Evolutionary conservation across 148 eudicot genomes (phyloP), one percentile per base, ranked within the genome.

Genomic region (Linanthus parryae): DNA sequence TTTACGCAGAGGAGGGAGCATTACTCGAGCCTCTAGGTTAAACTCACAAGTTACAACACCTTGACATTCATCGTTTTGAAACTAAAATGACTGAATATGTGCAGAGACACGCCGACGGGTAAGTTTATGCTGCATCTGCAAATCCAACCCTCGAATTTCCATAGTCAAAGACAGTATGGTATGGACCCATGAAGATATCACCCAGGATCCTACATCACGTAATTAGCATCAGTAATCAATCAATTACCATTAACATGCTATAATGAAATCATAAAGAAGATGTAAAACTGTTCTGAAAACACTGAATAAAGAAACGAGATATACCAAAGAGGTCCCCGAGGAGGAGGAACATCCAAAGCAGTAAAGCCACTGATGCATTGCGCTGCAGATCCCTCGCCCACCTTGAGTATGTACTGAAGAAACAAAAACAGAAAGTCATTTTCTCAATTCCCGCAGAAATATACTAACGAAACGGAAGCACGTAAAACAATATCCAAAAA

Each of bases 241-340:
- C 12, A 61, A 27, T 16, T 2, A 7, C 8, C 36, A 4, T 27
- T n/a, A 48, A 16, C 35, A 28, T 19, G 25, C 2, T 3, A 11
- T 3, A 20, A 53, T 2, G 4, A 54, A 17, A 40, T 23, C 11
- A 17, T 24, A 19, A 41, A 54, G 12, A 22, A 48, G 2, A 1
- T 18, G 21, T 31, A 22, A 48, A 25, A 26, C 1, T 7, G 45
- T 2, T n/a, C n/a, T 16, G 45, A 16, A 42, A 11, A 1, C 3
- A 21, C 2, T 25, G 15, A 26, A 26, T 5, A 2, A 10, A n/a
- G n/a, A 12, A 20, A 26, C 8, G 35, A 10, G 9, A 48, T 28
- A 18, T 82, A 89, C 97, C 97, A 89, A 48, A 89, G 84, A 18
- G 97, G 95, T 56, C 97, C 97, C 40, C 74, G 88, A 44, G 97